Evolutionary conservation across 2,329 filamentous ascomycete species (phyloP).

Genomic region (Fusarium anguioides): DNA sequence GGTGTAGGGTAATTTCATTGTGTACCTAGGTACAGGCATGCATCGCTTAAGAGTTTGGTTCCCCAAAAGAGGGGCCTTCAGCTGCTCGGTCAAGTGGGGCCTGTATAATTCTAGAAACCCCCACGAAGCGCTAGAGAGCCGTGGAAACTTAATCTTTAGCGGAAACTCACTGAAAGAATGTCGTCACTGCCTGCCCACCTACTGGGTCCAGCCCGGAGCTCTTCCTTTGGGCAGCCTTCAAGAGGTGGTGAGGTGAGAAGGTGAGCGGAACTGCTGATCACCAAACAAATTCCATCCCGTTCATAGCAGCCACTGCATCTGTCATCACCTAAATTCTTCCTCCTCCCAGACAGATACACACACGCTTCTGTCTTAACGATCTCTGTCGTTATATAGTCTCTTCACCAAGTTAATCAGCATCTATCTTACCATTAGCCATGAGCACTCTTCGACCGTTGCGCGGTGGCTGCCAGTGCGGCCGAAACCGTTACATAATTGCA

Average conservation of each 20-base stretch:
- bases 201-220: conserved; percentile 6
- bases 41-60: neutral
- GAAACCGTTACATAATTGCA: conserved; percentile 82
- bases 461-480: conserved; percentile 86
- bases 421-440: conserved; percentile 52
- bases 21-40: too few relatives aligned
- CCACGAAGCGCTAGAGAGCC: conserved; percentile 38
- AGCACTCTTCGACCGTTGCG: conserved; percentile 66
- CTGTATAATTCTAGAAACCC: conserved; percentile 43
- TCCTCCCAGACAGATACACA: neutral
- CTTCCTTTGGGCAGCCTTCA: conserved; percentile 5
- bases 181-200: conserved; percentile 41
- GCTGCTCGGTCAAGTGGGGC: neutral
- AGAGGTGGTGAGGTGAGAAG: conserved; percentile 3
- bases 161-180: conserved; percentile 30
- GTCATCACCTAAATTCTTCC: conserved; percentile 10
- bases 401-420: neutral
- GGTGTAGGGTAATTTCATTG: neutral
- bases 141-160: conserved; percentile 37
- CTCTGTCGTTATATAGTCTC: neutral
- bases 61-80: conserved; percentile 5
- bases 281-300: conserved; percentile 28
- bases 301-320: conserved; percentile 7
- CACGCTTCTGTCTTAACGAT: neutral
- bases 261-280: conserved; percentile 27